phyloP scores from a whole-genome alignment of 768 basidiomycete genomes.

The Lentinula lateritia region DNA sequence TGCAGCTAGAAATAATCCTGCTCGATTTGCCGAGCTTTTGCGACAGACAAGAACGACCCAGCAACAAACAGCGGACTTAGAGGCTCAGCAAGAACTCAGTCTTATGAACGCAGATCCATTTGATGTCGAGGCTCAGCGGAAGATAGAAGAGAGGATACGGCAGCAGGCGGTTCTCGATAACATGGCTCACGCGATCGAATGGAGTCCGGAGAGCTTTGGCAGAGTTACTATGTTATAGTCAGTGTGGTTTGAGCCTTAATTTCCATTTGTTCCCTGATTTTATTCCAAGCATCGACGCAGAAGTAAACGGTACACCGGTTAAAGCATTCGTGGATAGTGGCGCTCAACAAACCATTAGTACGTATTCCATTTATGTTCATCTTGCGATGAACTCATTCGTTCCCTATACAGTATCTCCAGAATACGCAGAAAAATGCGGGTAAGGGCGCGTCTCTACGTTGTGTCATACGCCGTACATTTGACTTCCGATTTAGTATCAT shows the following conservation, averaged over 20 bases:
- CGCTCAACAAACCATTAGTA: conserved; percentile 95
- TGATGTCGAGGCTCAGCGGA: conserved; percentile 85
- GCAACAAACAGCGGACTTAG: conserved; percentile 47
- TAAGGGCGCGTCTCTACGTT: conserved; percentile 34
- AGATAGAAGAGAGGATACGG: conserved; percentile 90
- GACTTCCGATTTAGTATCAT: conserved; percentile 56
- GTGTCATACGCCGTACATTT: neutral
- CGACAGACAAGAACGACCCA: conserved; percentile 49
- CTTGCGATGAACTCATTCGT: neutral
- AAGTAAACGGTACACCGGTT: conserved; percentile 86
- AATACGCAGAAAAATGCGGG: conserved; percentile 89
- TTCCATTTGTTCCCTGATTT: neutral
- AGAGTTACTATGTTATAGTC: conserved; percentile 96
- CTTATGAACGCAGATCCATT: conserved; percentile 83
- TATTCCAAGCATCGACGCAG: conserved; percentile 70
- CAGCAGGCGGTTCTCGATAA: conserved; percentile 90
- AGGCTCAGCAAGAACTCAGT: conserved; percentile 55
- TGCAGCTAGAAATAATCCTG: conserved; percentile 64
- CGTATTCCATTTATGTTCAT: conserved; percentile 20
- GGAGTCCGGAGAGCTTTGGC: conserved; percentile 89
- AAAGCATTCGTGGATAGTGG: conserved; percentile 99
- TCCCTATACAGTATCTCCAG: conserved; percentile 69
- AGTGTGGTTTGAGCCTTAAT: conserved; percentile 24
- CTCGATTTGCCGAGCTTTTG: conserved; percentile 71
- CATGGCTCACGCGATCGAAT: conserved; percentile 90